Percentiles rank a stretch among this genome's conserved stretches.
These are phyloP conservation scores for Vitis hybrid DNA, from an alignment of 177 flowering plant genomes.

Conservation along the genomic window DNA sequence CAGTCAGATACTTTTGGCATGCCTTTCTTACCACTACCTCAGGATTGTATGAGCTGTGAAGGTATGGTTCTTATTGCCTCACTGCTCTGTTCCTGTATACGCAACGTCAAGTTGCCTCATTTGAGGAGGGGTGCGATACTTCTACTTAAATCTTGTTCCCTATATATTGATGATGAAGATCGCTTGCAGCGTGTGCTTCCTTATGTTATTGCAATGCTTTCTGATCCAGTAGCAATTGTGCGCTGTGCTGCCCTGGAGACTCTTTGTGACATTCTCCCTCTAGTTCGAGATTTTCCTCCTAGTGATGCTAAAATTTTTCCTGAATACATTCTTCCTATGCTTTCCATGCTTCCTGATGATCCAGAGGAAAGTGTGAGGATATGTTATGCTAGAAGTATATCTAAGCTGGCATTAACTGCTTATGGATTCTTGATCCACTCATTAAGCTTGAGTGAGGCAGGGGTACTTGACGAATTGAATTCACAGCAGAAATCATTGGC, in stretches of 20 bases:
- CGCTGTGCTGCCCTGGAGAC: slow-evolving; percentile 96
- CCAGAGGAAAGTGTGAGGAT: slow-evolving; percentile 99
- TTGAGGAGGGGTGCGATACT: slow-evolving; percentile 82
- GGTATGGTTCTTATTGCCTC: slow-evolving; percentile 96
- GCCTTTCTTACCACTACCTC: slow-evolving; percentile 58
- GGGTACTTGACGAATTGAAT: slow-evolving; percentile 72
- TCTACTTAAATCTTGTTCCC: slow-evolving; percentile 64
- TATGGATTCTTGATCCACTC: slow-evolving; percentile 84
- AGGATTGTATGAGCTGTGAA: slow-evolving; percentile 70
- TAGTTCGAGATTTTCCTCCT: slow-evolving; percentile 93
- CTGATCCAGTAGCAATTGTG: slow-evolving; percentile 94
- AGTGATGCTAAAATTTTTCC: slow-evolving; percentile 99
- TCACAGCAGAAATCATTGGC: slow-evolving; percentile 37
- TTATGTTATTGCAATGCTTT: slow-evolving; percentile 85
- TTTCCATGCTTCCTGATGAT: slow-evolving; percentile 98
- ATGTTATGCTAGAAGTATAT: slow-evolving; percentile 87
- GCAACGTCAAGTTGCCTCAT: slow-evolving; percentile 91
- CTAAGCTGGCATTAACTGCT: slow-evolving; percentile 86
- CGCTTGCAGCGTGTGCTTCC: slow-evolving; percentile 96
- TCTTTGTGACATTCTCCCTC: slow-evolving; percentile 82
- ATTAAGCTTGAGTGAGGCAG: slow-evolving; percentile 71
- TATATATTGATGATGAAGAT: slow-evolving; percentile 92
- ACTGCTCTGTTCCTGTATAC: slow-evolving; percentile 90
- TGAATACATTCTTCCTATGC: slow-evolving; percentile 97
- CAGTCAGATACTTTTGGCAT: slow-evolving; percentile 75